These are phyloP conservation scores for Dothideomycetes sp. DNA, from an alignment of 2,329 filamentous ascomycete genomes.

Conservation along the genomic window DNA sequence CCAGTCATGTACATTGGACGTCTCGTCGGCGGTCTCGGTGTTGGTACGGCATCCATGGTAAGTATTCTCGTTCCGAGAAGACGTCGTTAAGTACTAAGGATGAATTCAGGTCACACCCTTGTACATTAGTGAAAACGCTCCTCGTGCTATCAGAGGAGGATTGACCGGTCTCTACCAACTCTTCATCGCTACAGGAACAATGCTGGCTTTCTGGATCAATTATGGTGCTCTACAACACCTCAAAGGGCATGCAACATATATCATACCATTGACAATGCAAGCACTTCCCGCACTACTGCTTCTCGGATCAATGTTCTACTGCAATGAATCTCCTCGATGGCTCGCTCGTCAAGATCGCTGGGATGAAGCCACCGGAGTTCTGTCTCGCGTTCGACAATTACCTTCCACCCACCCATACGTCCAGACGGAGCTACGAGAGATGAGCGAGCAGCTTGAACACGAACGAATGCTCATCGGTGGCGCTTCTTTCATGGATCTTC, in stretches of 20 bases:
- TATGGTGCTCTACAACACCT: conserved; percentile 31
- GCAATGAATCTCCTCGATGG: conserved; percentile 56
- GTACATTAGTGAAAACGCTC: conserved; percentile 51
- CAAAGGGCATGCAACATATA: conserved; percentile 43
- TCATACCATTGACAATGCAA: conserved; percentile 57
- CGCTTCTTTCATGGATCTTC: conserved; percentile 50
- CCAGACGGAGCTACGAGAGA: conserved; percentile 49
- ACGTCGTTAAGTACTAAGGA: too few relatives aligned
- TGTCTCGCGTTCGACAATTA: conserved; percentile 50
- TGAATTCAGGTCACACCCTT: conserved; percentile 51
- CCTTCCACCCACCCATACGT: conserved; percentile 50
- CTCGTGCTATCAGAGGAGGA: conserved; percentile 50
- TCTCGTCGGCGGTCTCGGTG: conserved; percentile 46
- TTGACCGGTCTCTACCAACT: conserved; percentile 54
- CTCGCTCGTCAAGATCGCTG: conserved; percentile 58
- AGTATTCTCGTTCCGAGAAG: too few relatives aligned
- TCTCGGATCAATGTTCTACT: conserved; percentile 51
- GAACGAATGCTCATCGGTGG: conserved; percentile 62
- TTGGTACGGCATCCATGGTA: conserved; percentile 7
- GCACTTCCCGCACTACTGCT: conserved; percentile 54
- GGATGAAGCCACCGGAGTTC: conserved; percentile 51
- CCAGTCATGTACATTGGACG: conserved; percentile 58
- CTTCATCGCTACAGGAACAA: conserved; percentile 45
- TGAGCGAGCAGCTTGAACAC: conserved; percentile 57
- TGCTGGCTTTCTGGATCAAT: conserved; percentile 40